Conservation (phyloP, 1,139 yeast genomes). For the Blastobotrys arbuscula region DNA sequence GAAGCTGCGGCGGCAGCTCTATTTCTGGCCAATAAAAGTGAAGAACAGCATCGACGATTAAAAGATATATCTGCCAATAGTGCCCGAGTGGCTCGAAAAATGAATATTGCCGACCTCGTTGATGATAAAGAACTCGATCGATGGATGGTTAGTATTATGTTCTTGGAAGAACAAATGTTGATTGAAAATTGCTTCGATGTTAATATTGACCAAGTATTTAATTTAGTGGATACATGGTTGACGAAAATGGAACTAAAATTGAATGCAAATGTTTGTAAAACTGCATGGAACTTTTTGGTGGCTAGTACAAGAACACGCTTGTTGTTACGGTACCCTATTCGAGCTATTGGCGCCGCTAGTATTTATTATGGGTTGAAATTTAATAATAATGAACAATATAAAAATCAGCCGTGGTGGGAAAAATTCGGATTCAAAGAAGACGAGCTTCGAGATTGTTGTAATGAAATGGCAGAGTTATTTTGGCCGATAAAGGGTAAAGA, state of each 20-base stretch:
- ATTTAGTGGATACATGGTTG: conserved; percentile 20
- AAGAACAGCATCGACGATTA: conserved; percentile 45
- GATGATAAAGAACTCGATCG: conserved; percentile 47
- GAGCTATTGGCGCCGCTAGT: conserved; percentile 36
- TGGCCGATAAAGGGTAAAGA: not conserved
- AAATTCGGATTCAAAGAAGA: not conserved
- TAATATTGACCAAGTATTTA: conserved; percentile 37
- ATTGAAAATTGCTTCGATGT: conserved; percentile 49
- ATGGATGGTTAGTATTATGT: conserved; percentile 45
- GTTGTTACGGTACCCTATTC: conserved; percentile 29
- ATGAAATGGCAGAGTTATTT: not conserved
- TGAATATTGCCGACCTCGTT: conserved; percentile 37
- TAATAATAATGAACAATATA: not conserved
- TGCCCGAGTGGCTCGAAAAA: conserved; percentile 41
- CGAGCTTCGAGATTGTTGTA: not conserved
- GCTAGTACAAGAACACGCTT: conserved; percentile 38
- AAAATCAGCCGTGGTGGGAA: conserved; percentile 1
- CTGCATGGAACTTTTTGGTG: conserved; percentile 38
- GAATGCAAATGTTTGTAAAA: conserved; percentile 23
- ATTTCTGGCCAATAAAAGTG: conserved; percentile 48
- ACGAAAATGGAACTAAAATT: conserved; percentile 20
- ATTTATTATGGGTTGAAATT: conserved; percentile 32
- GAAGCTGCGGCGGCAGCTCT: conserved; percentile 45
- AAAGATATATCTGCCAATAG: conserved; percentile 44
- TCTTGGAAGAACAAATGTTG: conserved; percentile 42